Evolutionary conservation across 1,139 yeast genomes (phyloP).

Genomic region (Candida albicans): DNA sequence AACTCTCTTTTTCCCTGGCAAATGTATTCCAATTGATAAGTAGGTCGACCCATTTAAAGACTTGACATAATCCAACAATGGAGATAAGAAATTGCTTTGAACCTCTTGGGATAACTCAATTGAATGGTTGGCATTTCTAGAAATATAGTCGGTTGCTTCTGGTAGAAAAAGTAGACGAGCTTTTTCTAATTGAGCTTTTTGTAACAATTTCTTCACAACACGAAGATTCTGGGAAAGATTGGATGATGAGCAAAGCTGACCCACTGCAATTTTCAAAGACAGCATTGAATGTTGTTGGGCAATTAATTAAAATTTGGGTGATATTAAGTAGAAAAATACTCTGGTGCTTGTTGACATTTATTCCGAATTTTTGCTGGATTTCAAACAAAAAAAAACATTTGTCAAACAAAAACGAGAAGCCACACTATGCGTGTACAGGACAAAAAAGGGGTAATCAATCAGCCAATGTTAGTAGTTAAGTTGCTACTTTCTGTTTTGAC

Average conservation of each 20-base stretch:
- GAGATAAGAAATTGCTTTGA: constrained; percentile 48
- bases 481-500: too few relatives aligned
- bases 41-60: constrained; percentile 22
- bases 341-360: too few relatives aligned
- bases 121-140: constrained; percentile 68
- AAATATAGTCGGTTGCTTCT: constrained; percentile 89
- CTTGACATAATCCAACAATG: constrained; percentile 50
- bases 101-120: constrained; percentile 55
- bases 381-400: too few relatives aligned
- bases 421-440: too few relatives aligned
- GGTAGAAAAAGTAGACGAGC: constrained; percentile 79
- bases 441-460: too few relatives aligned
- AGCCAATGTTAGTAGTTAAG: too few relatives aligned
- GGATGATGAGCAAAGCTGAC: constrained; percentile 80
- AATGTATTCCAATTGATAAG: constrained; percentile 74
- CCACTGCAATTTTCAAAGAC: constrained; percentile 62
- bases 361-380: too few relatives aligned
- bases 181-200: constrained; percentile 57
- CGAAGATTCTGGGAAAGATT: constrained; percentile 58
- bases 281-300: neutral
- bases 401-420: too few relatives aligned
- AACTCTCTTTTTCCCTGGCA: constrained; percentile 57
- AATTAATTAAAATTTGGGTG: neutral
- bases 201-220: constrained; percentile 56
- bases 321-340: neutral